Base-by-base conservation (phyloP, 75 land plant species). In the Cupressus sempervirens region DNA sequence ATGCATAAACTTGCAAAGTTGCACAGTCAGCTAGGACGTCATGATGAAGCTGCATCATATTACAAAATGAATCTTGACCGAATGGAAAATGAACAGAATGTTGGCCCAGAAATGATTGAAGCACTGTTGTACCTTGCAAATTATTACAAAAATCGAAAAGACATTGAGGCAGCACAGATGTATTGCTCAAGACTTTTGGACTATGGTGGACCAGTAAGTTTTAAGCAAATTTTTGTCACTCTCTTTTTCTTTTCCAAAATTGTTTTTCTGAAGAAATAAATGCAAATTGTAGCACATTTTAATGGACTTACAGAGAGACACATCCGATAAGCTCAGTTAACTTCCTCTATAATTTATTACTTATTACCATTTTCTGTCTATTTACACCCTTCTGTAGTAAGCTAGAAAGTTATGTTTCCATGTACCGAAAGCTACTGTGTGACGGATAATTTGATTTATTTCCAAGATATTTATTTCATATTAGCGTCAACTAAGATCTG, bases 51-150 rank as follows among this genome's bases (percentile, higher is more conserved):
- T 41, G 96, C 98, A 43, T 90, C 84, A 83, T 98, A 93, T 86
- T 96, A 96, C 88, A 98, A 93, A 86, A 96, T 93, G 87, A 96
- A 98, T 89, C 84, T 98, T 41, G 99, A 98, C 45, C 88, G 95
- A 83, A 93, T 98, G 97, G 95, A 94, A 87, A 90, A 87, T 45
- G 99, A 98, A 82, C 98, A 98, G 80, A 94, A 94, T 83, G 95
- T 93, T 83, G 94, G 98, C 16, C 93, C 91, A 52, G 98, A 98
- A 76, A 90, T 93, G 87, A 89, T 96, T 84, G 98, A 93, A 83
- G 99, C 99, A 43, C 86, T 98, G 41, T 80, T 89, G 43, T 98
- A 91, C 85, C 92, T 98, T 83, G 94, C 95, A 7, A 89, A 84
- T 23, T 85, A 98, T 83, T 94, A 85, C 87, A 96, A 93, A 90